Percentiles rank a stretch among this genome's conserved stretches.
phyloP scores from a whole-genome alignment of 768 basidiomycete species.

The Pisolithus microcarpus region DNA sequence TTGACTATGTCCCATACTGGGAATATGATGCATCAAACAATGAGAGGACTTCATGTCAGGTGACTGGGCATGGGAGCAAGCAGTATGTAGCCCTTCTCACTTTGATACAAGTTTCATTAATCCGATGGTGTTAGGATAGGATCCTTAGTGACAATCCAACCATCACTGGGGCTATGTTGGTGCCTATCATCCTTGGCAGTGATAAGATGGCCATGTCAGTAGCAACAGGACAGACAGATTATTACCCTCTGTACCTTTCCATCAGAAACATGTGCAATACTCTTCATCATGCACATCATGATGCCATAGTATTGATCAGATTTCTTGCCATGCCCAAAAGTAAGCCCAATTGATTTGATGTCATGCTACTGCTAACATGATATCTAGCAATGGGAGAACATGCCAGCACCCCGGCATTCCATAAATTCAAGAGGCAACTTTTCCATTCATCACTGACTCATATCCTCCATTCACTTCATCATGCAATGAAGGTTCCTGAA shows the following conservation, averaged over 20 bases:
- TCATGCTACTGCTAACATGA: background rate
- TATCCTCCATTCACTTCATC: constrained; percentile 9
- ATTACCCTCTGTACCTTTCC: constrained; percentile 6
- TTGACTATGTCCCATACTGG: constrained; percentile 13
- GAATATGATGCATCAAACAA: constrained; percentile 1
- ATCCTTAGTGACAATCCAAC: constrained; percentile 7
- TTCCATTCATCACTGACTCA: constrained; percentile 12
- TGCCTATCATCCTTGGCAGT: constrained; percentile 7
- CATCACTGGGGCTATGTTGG: constrained; percentile 17
- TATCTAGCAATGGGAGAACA: constrained; percentile 1
- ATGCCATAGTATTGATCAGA: constrained; percentile 12
- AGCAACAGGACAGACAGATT: constrained; percentile 3
- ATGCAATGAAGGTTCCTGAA: constrained; percentile 10
- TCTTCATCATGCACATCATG: background rate
- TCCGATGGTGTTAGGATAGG: background rate
- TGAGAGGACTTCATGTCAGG: constrained; percentile 8
- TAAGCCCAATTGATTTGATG: background rate
- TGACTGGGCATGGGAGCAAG: constrained; percentile 11
- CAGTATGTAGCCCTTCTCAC: background rate
- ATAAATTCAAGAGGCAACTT: constrained; percentile 14
- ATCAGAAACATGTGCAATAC: constrained; percentile 6
- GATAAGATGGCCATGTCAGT: constrained; percentile 9
- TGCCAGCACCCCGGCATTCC: constrained; percentile 1
- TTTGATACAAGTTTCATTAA: background rate
- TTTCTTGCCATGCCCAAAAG: constrained; percentile 26